These are phyloP conservation scores for Lichtheimia hyalospora DNA, from an alignment of 371 early-diverging fungal genomes.

Conservation along the genomic window DNA sequence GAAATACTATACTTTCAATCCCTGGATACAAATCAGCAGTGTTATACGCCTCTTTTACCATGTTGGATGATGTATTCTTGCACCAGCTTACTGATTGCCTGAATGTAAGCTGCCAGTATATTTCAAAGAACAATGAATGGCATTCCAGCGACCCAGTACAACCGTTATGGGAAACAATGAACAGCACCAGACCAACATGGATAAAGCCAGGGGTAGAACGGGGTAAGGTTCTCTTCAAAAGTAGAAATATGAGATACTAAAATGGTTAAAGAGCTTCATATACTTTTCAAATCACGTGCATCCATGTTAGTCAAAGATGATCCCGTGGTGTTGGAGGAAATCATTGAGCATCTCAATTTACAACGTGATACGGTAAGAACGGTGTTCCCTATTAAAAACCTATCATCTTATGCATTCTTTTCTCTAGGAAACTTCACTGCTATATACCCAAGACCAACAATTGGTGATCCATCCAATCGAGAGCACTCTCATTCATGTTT, in stretches of 20 bases:
- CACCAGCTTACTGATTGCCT: background rate
- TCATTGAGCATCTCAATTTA: background rate
- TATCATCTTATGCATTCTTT: no score
- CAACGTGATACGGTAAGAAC: background rate
- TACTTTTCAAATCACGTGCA: background rate
- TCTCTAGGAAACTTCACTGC: no score
- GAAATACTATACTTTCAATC: background rate
- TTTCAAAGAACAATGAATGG: background rate
- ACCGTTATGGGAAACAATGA: no score
- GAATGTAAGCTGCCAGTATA: background rate
- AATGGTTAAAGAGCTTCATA: background rate
- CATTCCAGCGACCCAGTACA: background rate
- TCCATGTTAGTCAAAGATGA: background rate
- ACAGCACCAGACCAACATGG: no score
- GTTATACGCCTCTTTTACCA: constrained; percentile 8
- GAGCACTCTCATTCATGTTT: background rate
- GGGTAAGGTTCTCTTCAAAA: no score
- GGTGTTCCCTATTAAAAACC: no score
- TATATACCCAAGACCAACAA: background rate
- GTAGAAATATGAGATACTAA: no score
- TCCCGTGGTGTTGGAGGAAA: background rate
- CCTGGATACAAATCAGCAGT: background rate
- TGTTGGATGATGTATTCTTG: background rate
- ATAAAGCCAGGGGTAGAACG: no score
- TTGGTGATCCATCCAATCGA: background rate